Base-by-base conservation (phyloP, 768 basidiomycete species). In the Psilocybe cyanescens region DNA sequence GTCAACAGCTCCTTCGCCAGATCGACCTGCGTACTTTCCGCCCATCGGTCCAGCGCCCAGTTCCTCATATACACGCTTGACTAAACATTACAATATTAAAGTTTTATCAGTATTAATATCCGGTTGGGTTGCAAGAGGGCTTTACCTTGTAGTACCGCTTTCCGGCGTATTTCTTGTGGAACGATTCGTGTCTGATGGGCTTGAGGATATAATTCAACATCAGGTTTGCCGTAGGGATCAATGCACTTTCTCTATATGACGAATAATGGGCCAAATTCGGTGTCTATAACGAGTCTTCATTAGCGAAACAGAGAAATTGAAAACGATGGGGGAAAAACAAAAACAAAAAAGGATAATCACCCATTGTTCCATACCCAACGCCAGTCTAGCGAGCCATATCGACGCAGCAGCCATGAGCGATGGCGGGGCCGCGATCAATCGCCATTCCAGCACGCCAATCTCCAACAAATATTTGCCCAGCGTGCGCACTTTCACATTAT, bases 381-480 rank as follows among this genome's bases (percentile, higher is more conserved):
- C 88, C 53, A 95, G 73, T 16, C 97, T 80, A 0, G 94, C 94
- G 14, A 99, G 82, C 94, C 94, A 99, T 57, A 94, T 88, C 1
- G 91, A 82, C 12, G 96, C 90, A 2, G 95, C 96, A 28, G 96
- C 94, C 73, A 97, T 81, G 65, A 95, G 70, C 28, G 93, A 95
- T 3, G 97, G 94, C 14, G 92, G 87, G 5, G 87, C 88, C 28
- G 85, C 84, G 61, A 99, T 83, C 63, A 99, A 77, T 12, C 89
- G 80, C 86, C 93, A 92, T 68, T 99, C 94, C 14, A 99, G 81
- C 58, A 90, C 89, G 5, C 86, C 87, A 48, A 99, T 94, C 80
- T 99, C 97, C 67, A 99, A 76, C 39, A 99, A 83, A 76, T 95
- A 99, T 76, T 99, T 99, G 45, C 88, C 95, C 14, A 98, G 82